Evolutionary conservation across 768 basidiomycete genomes (phyloP).

Genomic region (Hortiboletus campestris): DNA sequence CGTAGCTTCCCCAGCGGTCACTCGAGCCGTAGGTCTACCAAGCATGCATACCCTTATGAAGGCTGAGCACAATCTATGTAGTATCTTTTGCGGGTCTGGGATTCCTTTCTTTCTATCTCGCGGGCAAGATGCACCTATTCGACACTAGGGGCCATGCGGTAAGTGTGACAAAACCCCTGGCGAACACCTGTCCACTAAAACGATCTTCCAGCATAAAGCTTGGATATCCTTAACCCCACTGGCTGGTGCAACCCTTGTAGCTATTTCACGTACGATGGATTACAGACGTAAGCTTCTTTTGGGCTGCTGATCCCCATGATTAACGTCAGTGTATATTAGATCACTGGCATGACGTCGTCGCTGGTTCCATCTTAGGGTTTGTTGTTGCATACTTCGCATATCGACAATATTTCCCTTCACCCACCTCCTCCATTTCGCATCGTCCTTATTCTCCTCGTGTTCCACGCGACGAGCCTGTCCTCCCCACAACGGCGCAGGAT

Average conservation of each 20-base stretch:
- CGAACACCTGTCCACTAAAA: not conserved
- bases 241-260: constrained; percentile 71
- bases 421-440: constrained; percentile 61
- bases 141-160: constrained; percentile 75
- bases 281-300: constrained; percentile 58
- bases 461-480: constrained; percentile 38
- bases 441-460: constrained; percentile 72
- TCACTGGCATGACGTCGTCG: constrained; percentile 89
- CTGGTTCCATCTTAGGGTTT: constrained; percentile 75
- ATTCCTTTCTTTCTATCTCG: constrained; percentile 83
- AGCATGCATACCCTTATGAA: not conserved
- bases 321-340: constrained; percentile 42
- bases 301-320: constrained; percentile 7
- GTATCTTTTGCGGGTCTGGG: constrained; percentile 94
- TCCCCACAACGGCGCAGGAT: constrained; percentile 39
- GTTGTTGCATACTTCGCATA: constrained; percentile 72
- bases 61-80: constrained; percentile 28
- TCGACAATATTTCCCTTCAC: constrained; percentile 80
- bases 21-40: constrained; percentile 63
- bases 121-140: constrained; percentile 91
- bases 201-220: constrained; percentile 55
- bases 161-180: constrained; percentile 18
- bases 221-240: constrained; percentile 84
- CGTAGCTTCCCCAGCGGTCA: constrained; percentile 93
- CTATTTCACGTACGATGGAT: constrained; percentile 90